A percentile compares a stretch with the other conserved stretches of the same genome.
These are phyloP conservation scores for Coprinellus aureogranulatus DNA, from an alignment of 768 basidiomycete genomes.

Conservation along the genomic window DNA sequence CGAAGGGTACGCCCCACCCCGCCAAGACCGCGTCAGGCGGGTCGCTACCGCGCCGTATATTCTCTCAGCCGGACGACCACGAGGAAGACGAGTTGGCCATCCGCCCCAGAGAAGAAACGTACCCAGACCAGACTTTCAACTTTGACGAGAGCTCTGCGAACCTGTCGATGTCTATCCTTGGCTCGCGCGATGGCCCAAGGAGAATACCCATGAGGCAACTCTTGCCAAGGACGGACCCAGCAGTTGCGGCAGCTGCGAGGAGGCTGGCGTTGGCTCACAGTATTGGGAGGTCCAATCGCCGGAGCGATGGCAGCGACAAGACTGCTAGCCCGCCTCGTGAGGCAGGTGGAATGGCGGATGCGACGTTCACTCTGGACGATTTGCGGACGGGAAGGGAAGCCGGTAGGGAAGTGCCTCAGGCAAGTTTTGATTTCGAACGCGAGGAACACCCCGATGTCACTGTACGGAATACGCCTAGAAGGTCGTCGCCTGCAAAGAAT, in stretches of 20 bases:
- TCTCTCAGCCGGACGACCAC: neutral
- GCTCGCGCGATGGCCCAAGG: neutral
- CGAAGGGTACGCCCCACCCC: constrained; percentile 20
- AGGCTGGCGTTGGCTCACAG: neutral
- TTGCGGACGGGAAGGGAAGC: too few relatives aligned
- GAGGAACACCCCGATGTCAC: constrained; percentile 1
- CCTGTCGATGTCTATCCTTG: neutral
- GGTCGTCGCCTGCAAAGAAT: constrained; percentile 22
- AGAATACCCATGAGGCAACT: neutral
- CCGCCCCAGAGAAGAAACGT: constrained; percentile 4
- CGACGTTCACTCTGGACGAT: too few relatives aligned
- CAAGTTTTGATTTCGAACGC: too few relatives aligned
- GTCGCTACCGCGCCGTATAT: constrained; percentile 7
- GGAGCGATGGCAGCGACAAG: too few relatives aligned
- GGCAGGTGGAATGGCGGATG: too few relatives aligned
- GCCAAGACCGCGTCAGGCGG: constrained; percentile 26
- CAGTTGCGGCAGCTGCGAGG: neutral
- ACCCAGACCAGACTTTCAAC: constrained; percentile 1
- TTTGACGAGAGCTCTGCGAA: neutral
- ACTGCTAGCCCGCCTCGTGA: too few relatives aligned
- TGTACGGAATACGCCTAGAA: constrained; percentile 33
- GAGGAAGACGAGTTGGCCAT: neutral
- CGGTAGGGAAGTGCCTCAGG: too few relatives aligned
- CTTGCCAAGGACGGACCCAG: neutral
- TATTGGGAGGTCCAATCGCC: neutral